Evolutionary conservation across 2,329 filamentous ascomycete genomes (phyloP).

Genomic region (Chaetomiaceae sp.): DNA sequence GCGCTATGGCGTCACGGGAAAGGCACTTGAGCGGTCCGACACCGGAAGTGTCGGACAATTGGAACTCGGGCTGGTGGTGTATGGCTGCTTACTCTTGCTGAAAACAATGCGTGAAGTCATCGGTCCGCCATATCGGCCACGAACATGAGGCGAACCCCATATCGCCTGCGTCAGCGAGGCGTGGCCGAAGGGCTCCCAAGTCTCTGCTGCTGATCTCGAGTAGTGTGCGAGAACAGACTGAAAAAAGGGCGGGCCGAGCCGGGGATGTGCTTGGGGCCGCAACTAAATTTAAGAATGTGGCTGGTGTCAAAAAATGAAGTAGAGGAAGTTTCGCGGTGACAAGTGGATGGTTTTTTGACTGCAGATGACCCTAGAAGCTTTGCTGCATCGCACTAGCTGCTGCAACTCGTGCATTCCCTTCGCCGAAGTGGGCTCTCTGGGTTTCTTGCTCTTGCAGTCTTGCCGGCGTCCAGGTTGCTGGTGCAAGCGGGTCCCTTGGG

Average conservation of each 20-base stretch:
- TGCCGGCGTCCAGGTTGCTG: neutral
- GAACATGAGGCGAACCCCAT: slow-evolving; percentile 52
- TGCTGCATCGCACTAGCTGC: slow-evolving; percentile 1
- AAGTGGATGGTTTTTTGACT: neutral
- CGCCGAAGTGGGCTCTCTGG: neutral
- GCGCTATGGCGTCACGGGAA: neutral
- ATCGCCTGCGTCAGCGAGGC: slow-evolving; percentile 24
- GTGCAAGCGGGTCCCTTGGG: neutral
- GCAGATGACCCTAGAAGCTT: too few species aligned
- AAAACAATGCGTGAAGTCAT: slow-evolving; percentile 62
- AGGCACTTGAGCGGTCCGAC: neutral
- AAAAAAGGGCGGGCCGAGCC: neutral
- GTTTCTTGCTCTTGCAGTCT: neutral
- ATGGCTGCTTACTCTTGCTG: slow-evolving; percentile 59
- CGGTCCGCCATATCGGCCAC: slow-evolving; percentile 58
- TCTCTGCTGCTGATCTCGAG: neutral
- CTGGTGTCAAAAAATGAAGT: neutral
- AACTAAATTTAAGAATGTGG: neutral
- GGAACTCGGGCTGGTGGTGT: neutral
- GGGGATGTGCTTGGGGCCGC: neutral
- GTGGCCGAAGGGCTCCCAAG: slow-evolving; percentile 5
- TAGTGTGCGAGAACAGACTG: neutral
- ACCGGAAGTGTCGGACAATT: neutral
- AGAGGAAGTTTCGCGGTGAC: neutral
- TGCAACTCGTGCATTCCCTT: slow-evolving; percentile 2